These are phyloP conservation scores for Cicer chorassanicum DNA, from an alignment of 306 rosid species.

Conservation along the genomic window DNA sequence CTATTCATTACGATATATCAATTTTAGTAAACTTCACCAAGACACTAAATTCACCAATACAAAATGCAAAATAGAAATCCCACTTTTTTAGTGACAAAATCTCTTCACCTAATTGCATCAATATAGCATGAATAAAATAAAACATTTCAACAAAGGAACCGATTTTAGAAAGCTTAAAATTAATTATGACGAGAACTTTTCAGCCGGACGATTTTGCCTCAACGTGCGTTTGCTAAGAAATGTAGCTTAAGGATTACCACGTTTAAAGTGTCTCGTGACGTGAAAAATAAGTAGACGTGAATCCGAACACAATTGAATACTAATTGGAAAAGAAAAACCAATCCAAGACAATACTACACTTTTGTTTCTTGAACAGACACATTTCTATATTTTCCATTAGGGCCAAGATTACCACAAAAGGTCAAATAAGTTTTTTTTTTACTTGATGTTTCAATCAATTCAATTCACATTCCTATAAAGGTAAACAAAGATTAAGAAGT, in stretches of 20 bases:
- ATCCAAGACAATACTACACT: neutral
- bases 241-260: no score
- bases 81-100: neutral
- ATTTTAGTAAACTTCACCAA: neutral
- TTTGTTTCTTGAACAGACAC: conserved; percentile 59
- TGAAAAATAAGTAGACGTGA: no score
- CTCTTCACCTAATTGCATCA: neutral
- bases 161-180: conserved; percentile 29
- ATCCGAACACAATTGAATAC: no score
- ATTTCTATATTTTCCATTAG: conserved; percentile 54
- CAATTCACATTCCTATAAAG: conserved; percentile 50
- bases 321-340: no score
- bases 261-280: no score
- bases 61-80: neutral
- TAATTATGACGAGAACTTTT: conserved; percentile 1
- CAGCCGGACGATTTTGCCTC: no score
- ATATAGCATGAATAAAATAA: neutral
- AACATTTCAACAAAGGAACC: neutral
- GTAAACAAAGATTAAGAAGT: conserved; percentile 42
- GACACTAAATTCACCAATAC: neutral
- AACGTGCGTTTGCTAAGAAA: no score
- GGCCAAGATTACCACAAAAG: conserved; percentile 52
- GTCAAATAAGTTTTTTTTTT: conserved; percentile 40
- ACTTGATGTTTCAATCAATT: conserved; percentile 47
- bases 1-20: neutral